A percentile compares a stretch with the other conserved stretches of the same genome.
Conservation (phyloP, 1,284 basidiomycete genomes). For the Pterula multifida region DNA sequence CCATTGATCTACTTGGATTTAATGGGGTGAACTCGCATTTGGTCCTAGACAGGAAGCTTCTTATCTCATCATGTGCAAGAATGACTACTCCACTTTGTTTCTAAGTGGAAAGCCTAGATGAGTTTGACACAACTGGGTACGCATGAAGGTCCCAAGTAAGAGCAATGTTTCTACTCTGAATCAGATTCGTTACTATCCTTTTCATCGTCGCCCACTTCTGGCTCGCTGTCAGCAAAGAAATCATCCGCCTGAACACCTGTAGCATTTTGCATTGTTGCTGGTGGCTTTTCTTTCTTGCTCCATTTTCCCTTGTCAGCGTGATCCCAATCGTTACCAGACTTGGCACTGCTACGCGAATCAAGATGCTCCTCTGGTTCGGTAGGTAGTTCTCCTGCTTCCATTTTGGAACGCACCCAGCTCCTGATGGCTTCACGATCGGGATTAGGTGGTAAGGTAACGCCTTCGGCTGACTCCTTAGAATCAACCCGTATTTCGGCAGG, state of each 20-base stretch:
- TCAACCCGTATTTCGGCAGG: slow-evolving; percentile 49
- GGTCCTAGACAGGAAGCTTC: too few relatives aligned
- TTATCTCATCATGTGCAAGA: too few relatives aligned
- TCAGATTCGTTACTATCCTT: neutral
- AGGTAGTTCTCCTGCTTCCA: slow-evolving; percentile 52
- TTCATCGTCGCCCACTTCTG: slow-evolving; percentile 10
- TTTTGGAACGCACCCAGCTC: slow-evolving; percentile 45
- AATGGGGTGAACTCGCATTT: too few relatives aligned
- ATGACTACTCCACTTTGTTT: too few relatives aligned
- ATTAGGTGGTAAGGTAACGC: slow-evolving; percentile 21
- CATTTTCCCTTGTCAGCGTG: slow-evolving; percentile 11
- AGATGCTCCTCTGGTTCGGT: slow-evolving; percentile 45
- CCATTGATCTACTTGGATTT: too few relatives aligned
- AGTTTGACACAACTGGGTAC: too few relatives aligned
- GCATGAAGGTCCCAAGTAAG: too few relatives aligned
- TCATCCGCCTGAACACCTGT: slow-evolving; percentile 21
- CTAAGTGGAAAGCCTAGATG: too few relatives aligned
- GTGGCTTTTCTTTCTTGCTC: slow-evolving; percentile 7
- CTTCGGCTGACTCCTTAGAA: slow-evolving; percentile 10
- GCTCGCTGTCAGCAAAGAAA: slow-evolving; percentile 33
- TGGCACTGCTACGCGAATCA: slow-evolving; percentile 5
- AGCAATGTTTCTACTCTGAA: too few relatives aligned
- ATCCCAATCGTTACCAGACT: slow-evolving; percentile 6
- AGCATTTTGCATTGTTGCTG: slow-evolving; percentile 7
- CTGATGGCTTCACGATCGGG: slow-evolving; percentile 51